Evolutionary conservation across 495 filamentous ascomycete species (phyloP).

Genomic region (Tuber aestivum): DNA sequence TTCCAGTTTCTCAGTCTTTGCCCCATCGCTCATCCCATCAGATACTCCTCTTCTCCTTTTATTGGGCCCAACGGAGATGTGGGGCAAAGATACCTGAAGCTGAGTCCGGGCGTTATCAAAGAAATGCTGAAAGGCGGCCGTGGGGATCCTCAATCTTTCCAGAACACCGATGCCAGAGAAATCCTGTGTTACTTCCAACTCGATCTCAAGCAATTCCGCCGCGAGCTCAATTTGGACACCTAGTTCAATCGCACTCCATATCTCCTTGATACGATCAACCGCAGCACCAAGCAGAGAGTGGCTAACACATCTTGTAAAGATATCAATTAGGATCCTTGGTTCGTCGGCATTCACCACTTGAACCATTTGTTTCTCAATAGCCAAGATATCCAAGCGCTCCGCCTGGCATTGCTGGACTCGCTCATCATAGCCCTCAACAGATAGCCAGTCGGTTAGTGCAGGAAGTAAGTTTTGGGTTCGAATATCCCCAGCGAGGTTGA

Average conservation of each 20-base stretch:
- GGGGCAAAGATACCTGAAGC: constrained; percentile 21
- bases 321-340: constrained; percentile 53
- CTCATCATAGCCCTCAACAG: constrained; percentile 32
- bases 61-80: constrained; percentile 1
- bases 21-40: constrained; percentile 43
- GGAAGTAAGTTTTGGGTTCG: constrained; percentile 66
- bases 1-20: constrained; percentile 52
- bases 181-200: constrained; percentile 47
- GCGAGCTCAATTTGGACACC: constrained; percentile 57
- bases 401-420: constrained; percentile 47
- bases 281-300: constrained; percentile 52
- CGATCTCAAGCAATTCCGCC: constrained; percentile 55
- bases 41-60: constrained; percentile 22
- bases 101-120: constrained; percentile 25
- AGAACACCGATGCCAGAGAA: constrained; percentile 56
- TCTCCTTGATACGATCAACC: constrained; percentile 54
- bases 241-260: constrained; percentile 66
- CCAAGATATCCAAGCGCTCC: constrained; percentile 57
- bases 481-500: constrained; percentile 62
- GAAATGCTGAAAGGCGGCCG: constrained; percentile 53
- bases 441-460: constrained; percentile 59
- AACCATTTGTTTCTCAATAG: constrained; percentile 57
- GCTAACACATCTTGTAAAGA: constrained; percentile 50
- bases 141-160: constrained; percentile 60
- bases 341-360: constrained; percentile 57